Conservation (phyloP, 176 grass and related monocot genomes). For the Ensete ventricosum region DNA sequence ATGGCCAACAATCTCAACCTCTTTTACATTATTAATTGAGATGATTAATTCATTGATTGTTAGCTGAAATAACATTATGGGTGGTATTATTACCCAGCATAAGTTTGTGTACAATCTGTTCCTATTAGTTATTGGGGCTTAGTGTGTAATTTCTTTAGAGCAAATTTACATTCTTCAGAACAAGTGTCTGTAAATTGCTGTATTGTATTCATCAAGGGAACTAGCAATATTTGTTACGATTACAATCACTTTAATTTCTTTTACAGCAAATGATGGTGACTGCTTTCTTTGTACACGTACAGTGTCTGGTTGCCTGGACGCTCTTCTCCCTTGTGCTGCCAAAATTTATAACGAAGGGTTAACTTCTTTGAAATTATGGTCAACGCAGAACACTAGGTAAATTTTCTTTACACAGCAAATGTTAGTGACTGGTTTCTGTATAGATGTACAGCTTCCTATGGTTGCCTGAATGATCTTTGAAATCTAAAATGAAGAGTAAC, state of each 20-base stretch:
- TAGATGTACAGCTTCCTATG: too few species aligned
- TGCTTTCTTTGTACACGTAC: too few species aligned
- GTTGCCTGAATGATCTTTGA: too few species aligned
- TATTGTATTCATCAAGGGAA: background rate
- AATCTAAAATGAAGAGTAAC: too few species aligned
- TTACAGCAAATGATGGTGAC: background rate
- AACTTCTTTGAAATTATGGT: too few species aligned
- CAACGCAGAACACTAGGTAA: too few species aligned
- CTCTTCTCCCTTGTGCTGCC: too few species aligned
- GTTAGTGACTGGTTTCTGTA: too few species aligned
- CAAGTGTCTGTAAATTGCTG: background rate
- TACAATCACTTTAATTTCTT: background rate
- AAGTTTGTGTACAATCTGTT: background rate
- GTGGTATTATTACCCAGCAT: background rate
- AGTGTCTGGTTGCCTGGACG: too few species aligned
- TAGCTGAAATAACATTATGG: background rate
- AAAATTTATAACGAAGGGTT: too few species aligned
- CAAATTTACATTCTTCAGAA: background rate
- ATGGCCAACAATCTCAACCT: background rate
- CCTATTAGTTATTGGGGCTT: background rate
- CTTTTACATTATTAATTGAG: conserved; percentile 1
- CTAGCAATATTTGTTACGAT: background rate
- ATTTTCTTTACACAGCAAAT: too few species aligned
- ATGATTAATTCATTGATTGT: background rate
- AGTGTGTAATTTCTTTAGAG: background rate